phyloP scores from a whole-genome alignment of 1,284 basidiomycete genomes.

The Leccinum pallidistipes region DNA sequence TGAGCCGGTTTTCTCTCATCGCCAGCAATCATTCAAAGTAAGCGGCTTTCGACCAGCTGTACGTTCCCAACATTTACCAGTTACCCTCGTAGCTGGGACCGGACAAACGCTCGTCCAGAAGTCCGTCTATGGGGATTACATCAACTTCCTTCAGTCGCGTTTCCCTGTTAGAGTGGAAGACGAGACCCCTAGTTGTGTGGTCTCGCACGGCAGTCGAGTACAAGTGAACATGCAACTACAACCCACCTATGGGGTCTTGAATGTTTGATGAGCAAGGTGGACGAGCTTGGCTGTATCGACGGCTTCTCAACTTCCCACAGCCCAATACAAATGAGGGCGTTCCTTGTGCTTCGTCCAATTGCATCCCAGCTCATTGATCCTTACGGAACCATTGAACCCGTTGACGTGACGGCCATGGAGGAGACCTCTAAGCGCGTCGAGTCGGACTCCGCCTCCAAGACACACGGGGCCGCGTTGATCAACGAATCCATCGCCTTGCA shows the following conservation, averaged over 20 bases:
- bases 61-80: slow-evolving; percentile 82
- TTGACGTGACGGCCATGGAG: slow-evolving; percentile 79
- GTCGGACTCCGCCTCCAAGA: slow-evolving; percentile 69
- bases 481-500: too few species aligned
- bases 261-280: slow-evolving; percentile 93
- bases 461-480: slow-evolving; percentile 36
- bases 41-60: slow-evolving; percentile 69
- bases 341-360: slow-evolving; percentile 43
- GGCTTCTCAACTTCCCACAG: slow-evolving; percentile 90
- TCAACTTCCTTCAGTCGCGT: slow-evolving; percentile 79
- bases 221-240: slow-evolving; percentile 63
- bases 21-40: slow-evolving; percentile 70
- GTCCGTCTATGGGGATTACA: slow-evolving; percentile 73
- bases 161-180: slow-evolving; percentile 63
- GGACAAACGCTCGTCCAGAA: slow-evolving; percentile 76
- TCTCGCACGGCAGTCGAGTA: slow-evolving; percentile 55
- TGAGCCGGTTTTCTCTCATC: slow-evolving; percentile 71
- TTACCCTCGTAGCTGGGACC: slow-evolving; percentile 71
- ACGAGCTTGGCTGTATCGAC: slow-evolving; percentile 90
- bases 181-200: slow-evolving; percentile 71
- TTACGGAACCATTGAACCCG: slow-evolving; percentile 85
- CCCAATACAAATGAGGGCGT: slow-evolving; percentile 88
- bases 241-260: slow-evolving; percentile 69
- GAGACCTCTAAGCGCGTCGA: slow-evolving; percentile 64
- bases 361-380: slow-evolving; percentile 69